Evolutionary conservation across 225 moss, liverwort and hornwort species (phyloP), one percentile per base, ranked within the genome.

Genomic region (Sphagnum tenellum): DNA sequence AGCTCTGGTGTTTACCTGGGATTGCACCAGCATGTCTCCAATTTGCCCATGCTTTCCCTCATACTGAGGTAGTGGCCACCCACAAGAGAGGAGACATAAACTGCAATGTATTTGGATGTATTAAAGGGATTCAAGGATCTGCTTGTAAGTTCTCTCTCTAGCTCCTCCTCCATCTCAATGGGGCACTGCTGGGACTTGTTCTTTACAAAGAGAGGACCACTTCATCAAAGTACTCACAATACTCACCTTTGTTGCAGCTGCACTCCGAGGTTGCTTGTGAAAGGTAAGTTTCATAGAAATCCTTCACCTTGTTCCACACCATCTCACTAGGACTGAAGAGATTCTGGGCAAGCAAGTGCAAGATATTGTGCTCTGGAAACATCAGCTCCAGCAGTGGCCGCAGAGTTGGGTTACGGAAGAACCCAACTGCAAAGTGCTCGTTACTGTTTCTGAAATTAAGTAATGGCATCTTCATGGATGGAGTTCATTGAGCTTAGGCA

Each of bases 241-340:
- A 86, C 69, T 89, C 81, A 50, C 83, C 89, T 66, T 89, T 89
- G 48, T 3, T 82, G 80, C 44, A 89, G 72, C 67, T 89, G 83
- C 47, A 89, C 81, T 6, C 89, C 89, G 10, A 89, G 61, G 61
- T 70, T 77, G 58, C 86, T 1, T 71, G 75, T 12, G 55, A 63
- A 57, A 83, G 29, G 62, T 68, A 66, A 7, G 61, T 69, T 12
- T 70, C 63, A 56, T 81, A 75, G 45, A 77, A 67, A 8, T 11
- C 46, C 8, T 55, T 63, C 56, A 86, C 75, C 46, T 73, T 56
- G 10, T 65, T 64, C 81, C 83, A 89, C 54, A 86, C 86, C 5
- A 46, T 48, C 46, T 86, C 63, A 60, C 83, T 81, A 13, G 86
- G 83, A 62, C 65, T 63, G 63, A 89, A 49, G 58, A 89, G 77